Evolutionary conservation across 441 rosid genomes (phyloP).

Genomic region (Isatis lusitanica): DNA sequence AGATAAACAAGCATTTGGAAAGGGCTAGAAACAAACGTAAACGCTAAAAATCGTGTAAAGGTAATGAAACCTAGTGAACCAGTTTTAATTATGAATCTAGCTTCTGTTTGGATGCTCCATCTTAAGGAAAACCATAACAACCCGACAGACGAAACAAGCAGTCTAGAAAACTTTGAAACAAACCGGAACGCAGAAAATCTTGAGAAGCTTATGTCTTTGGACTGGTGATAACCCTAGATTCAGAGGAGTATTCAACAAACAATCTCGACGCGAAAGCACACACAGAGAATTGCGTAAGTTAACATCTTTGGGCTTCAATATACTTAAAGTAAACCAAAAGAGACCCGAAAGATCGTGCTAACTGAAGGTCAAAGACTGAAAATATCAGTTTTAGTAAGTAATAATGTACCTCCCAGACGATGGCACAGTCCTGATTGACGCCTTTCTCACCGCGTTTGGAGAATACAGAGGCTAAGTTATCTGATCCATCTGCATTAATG

Average conservation of each 20-base stretch:
- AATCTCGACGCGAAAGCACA: background rate
- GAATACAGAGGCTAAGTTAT: constrained; percentile 67
- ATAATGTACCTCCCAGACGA: constrained; percentile 86
- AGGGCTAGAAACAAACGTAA: background rate
- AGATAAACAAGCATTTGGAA: background rate
- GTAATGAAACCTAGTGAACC: background rate
- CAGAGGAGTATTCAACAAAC: background rate
- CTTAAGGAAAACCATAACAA: background rate
- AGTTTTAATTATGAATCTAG: background rate
- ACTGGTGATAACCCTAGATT: constrained; percentile 5
- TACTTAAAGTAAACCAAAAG: background rate
- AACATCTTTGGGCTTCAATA: background rate
- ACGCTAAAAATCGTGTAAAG: background rate
- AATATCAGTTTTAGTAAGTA: background rate
- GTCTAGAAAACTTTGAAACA: background rate
- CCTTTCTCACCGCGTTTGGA: constrained; percentile 86
- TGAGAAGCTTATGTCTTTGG: background rate
- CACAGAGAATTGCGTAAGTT: background rate
- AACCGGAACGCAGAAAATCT: background rate
- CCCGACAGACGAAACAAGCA: background rate
- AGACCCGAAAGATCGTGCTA: background rate
- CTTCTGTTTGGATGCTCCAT: background rate
- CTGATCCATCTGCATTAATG: constrained; percentile 59
- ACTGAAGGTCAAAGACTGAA: background rate
- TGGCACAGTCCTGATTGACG: constrained; percentile 77